Base-by-base conservation (phyloP, 225 moss, liverwort and hornwort species). In the Polytrichum commune region DNA sequence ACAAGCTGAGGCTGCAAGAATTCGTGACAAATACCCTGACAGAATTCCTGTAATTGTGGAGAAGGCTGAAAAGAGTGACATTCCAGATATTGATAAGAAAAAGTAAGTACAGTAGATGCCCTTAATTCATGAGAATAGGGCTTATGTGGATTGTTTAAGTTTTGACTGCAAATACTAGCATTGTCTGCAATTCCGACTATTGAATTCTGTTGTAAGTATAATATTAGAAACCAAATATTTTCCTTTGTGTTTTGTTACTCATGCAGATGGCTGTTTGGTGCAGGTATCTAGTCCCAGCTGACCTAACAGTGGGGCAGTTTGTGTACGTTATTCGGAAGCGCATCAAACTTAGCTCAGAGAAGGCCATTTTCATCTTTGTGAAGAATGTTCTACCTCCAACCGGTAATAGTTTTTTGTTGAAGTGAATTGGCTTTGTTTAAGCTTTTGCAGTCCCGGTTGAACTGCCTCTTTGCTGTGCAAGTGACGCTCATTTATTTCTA, bases 261-360 rank as follows among this genome's bases (percentile, higher is more conserved):
- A 16, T 46, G 46, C 46, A 46, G 13, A 16, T 46, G 38, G 46
- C 16, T 46, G 46, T 26, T 19, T 69, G 65, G 22, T 53, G 27
- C 76, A 88, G 83, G 72, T 95, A 92, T 58, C 83, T 92, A 66
- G 95, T 95, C 46, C 90, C 92, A 32, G 92, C 87, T 55, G 92
- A 95, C 53, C 78, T 95, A 84, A 95, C 92, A 5, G 89, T 95
- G 25, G 92, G 95, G 46, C 92, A 95, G 68, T 95, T 95, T 53
- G 92, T 95, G 16, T 90, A 92, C 74, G 92, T 92, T 26, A 90
- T 92, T 66, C 87, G 92, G 27, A 92, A 92, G 80, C 87, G 88
- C 28, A 90, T 95, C 55, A 95, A 91, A 46, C 76, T 92, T 27
- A 88, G 86, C 73, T 86, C 92, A 0, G 90, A 90, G 29, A 88